These are phyloP conservation scores for Cryptosporidium ubiquitum DNA, from an alignment of 169 alveolate species.

Conservation along the genomic window DNA sequence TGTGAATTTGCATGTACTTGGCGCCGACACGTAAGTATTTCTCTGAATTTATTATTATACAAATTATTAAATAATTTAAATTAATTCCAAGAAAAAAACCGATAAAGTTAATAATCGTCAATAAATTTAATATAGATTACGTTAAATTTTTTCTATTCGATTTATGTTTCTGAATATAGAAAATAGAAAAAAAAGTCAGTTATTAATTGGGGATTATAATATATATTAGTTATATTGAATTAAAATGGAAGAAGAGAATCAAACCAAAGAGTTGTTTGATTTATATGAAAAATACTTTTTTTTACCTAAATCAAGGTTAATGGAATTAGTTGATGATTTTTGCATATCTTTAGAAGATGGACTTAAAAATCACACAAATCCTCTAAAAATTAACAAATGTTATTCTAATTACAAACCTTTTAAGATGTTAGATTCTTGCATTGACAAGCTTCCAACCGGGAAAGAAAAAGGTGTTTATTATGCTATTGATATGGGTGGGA, in stretches of 20 bases:
- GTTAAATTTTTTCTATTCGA: background rate
- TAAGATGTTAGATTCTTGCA: constrained; percentile 89
- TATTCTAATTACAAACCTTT: constrained; percentile 24
- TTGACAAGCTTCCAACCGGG: constrained; percentile 86
- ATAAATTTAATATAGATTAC: too few species aligned
- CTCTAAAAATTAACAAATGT: background rate
- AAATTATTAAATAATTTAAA: too few species aligned
- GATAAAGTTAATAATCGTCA: too few species aligned
- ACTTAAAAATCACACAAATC: constrained; percentile 5
- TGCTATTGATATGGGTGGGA: constrained; percentile 92
- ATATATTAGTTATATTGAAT: too few species aligned
- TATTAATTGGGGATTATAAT: background rate
- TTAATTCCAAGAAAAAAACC: too few species aligned
- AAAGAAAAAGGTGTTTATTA: constrained; percentile 87
- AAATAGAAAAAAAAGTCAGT: background rate
- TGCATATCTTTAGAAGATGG: constrained; percentile 11
- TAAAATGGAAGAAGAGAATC: background rate
- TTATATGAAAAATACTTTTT: constrained; percentile 26
- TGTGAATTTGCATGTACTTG: background rate
- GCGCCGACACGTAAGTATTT: background rate
- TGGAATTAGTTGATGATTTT: constrained; percentile 41
- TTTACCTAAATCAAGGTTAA: background rate
- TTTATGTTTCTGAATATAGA: background rate
- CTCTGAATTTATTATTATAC: background rate
- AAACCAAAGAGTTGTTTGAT: background rate